Evolutionary conservation across 1,139 yeast genomes (phyloP), one percentile per base, ranked within the genome.

Genomic region (Geotrichum klebahnii): DNA sequence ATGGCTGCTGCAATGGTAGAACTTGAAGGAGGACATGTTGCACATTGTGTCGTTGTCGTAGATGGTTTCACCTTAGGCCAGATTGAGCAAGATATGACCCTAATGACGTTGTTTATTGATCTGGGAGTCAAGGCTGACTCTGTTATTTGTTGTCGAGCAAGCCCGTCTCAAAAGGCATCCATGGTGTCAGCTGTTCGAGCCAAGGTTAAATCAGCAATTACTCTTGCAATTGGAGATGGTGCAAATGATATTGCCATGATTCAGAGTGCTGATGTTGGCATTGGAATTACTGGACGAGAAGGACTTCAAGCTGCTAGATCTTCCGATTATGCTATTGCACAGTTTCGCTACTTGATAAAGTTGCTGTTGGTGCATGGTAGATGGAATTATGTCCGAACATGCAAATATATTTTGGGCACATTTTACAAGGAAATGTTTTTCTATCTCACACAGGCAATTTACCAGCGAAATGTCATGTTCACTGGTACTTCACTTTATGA

Each of bases 181-280:
- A 83, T 94, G 87, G 97, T 92, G 1, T 70, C 79, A 33, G 77
- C 83, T 22, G 88, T 94, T 14, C 76, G 97, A 48, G 72, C 75
- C 26, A 70, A 84, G 55, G 78, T 83, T 57, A 80, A 75, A 48
- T 70, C 72, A 6, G 74, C 86, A 26, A 96, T 92, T 5, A 88
- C 97, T 0, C 74, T 94, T 54, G 98, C 98, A 0, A 87, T 94
- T 63, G 99, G 98, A n/a, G 99, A 92, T 70, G 99, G 99, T 59
- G 98, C 99, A 1, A 92, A 92, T 64, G 99, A 92, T 67, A 89
- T 92, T 66, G 97, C 98, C 2, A 92, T 92, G 99, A 92, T 92
- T 56, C 97, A 92, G 70, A 85, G 95, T 63, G 99, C 98, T 0
- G 97, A 92, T 68, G 90, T 92, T 52, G 99, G 99, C 20, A 81